phyloP scores from a whole-genome alignment of 2,329 filamentous ascomycete genomes.

The Metarhizium sp. region DNA sequence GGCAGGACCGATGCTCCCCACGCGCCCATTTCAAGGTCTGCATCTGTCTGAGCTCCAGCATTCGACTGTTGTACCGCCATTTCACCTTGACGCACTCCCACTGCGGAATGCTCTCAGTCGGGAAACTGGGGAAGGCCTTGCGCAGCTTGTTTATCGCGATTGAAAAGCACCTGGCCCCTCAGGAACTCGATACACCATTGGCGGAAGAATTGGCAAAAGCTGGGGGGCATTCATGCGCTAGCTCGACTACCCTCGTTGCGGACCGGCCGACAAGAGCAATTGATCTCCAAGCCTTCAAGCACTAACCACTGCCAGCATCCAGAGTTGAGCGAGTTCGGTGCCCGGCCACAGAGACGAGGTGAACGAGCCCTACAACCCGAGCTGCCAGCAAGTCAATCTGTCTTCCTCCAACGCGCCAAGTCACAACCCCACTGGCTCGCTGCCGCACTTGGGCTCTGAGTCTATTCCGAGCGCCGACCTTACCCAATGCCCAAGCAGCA shows the following conservation, averaged over 20 bases:
- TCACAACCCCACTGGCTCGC: background rate
- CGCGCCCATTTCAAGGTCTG: too few species aligned
- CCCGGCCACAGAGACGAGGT: background rate
- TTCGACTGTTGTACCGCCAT: too few species aligned
- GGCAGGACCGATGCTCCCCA: background rate
- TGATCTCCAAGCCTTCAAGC: background rate
- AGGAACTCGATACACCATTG: background rate
- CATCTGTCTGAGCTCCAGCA: too few species aligned
- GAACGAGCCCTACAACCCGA: background rate
- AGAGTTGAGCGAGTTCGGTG: background rate
- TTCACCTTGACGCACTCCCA: too few species aligned
- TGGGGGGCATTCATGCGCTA: background rate
- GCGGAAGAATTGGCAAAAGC: conserved; percentile 1
- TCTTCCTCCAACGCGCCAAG: background rate
- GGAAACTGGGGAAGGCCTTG: background rate
- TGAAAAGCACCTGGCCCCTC: background rate
- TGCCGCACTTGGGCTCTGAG: background rate
- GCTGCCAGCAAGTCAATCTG: too few species aligned
- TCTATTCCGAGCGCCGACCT: background rate
- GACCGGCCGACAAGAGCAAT: background rate
- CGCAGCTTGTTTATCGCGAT: background rate
- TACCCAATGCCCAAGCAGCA: background rate
- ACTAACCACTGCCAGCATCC: background rate
- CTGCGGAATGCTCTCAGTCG: too few species aligned
- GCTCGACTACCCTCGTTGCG: background rate